Base-by-base conservation (phyloP, 164 flowering plant species). In the Chimonanthus praecox region DNA sequence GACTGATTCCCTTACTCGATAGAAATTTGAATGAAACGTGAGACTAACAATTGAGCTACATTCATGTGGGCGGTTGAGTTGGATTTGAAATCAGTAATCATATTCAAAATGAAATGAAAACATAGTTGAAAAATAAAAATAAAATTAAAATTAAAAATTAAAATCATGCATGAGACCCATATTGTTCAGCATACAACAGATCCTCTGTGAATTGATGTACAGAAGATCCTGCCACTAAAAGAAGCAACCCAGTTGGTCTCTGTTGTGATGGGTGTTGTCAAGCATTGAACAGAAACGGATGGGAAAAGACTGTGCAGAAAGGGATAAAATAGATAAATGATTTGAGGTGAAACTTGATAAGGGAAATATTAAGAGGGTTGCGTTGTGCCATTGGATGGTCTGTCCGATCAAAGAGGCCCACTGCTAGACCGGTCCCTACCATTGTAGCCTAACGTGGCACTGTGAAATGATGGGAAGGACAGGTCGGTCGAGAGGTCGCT, bases 391-490 rank as follows among this genome's bases (percentile, higher is more conserved):
- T 45, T 1, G 48, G 16, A 3, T 13, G 5, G 68, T 46, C 47
- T n/a, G 46, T 45, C 46, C 68, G 43, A 66, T 7, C 11, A 3
- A n/a, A 13, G 16, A 54, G 16, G 5, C 60, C 60, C n/a, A 54
- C 4, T 2, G 11, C 60, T 5, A 11, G 11, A n/a, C 10, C 11
- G 60, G 5, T 11, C 68, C 68, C 48, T 13, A 43, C 48, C 48
- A 11, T 11, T 11, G 49, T 44, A 33, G 16, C 20, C 13, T 43
- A 21, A 71, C 46, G 73, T 71, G 73, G 46, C 67, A 62, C 20
- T 10, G 73, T 9, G 51, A 71, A 47, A 71, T 58, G 49, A 58
- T 71, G 65, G 67, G 16, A 71, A 44, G 54, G 67, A 66, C 58
- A 71, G 51, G 73, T 61, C 46, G 51, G 67, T 62, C 46, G 47